Percentiles rank a stretch among this genome's conserved stretches.
Evolutionary conservation across 2,329 filamentous ascomycete genomes (phyloP).

Genomic region (Sporothrix humicola): DNA sequence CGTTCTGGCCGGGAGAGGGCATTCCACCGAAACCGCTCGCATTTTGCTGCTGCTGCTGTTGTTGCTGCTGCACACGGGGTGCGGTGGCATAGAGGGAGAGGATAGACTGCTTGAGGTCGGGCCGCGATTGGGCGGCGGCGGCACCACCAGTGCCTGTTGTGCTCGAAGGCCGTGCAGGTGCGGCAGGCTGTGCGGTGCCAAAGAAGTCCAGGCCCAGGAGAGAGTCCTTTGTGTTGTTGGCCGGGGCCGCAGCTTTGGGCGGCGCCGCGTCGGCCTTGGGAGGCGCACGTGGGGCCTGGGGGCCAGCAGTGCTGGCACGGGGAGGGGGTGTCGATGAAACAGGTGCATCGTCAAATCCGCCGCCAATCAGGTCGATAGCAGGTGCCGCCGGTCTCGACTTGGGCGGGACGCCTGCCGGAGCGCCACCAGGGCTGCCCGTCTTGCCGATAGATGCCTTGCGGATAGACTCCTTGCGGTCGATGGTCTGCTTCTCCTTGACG

Average conservation of each 20-base stretch:
- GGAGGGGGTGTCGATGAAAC: conserved; percentile 58
- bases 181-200: conserved; percentile 71
- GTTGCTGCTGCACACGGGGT: conserved; percentile 71
- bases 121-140: conserved; percentile 71
- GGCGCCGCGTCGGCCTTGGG: conserved; percentile 69
- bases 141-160: conserved; percentile 69
- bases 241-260: conserved; percentile 60
- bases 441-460: conserved; percentile 65
- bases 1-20: conserved; percentile 49
- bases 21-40: conserved; percentile 69
- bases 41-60: conserved; percentile 61
- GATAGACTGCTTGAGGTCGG: conserved; percentile 96
- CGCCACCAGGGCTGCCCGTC: conserved; percentile 45
- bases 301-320: conserved; percentile 77
- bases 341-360: conserved; percentile 52
- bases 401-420: conserved; percentile 37
- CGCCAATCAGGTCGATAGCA: conserved; percentile 75
- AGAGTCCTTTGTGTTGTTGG: conserved; percentile 76
- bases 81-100: conserved; percentile 89
- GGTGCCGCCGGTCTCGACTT: conserved; percentile 44
- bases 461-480: conserved; percentile 63
- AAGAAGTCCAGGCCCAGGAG: conserved; percentile 93
- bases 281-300: conserved; percentile 61
- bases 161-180: conserved; percentile 82
- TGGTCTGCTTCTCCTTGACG: conserved; percentile 69